Base-by-base conservation (phyloP, 2,329 filamentous ascomycete genomes). In the Balansia obtecta region DNA sequence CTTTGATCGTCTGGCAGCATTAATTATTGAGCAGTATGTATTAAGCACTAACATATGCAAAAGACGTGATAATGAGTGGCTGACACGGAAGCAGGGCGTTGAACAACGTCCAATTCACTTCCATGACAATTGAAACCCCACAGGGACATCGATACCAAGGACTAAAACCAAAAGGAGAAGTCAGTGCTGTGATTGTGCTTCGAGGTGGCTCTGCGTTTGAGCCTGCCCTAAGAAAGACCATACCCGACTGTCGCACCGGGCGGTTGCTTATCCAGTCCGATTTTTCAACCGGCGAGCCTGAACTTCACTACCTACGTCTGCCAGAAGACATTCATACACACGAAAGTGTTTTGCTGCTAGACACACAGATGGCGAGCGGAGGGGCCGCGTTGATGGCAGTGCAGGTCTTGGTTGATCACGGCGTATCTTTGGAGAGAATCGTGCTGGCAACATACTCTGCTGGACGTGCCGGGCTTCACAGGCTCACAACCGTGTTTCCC, bases 391-490 rank as follows among this genome's bases (percentile, higher is more conserved):
- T 98, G 52, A 98, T 98, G 93, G 89, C 93, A 1, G 90, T 97
- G 41, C 86, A 93, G 61, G 88, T 97, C n/a, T 72, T 98, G 49
- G 82, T 95, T 15, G 93, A 98, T 65, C 90, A 97, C 62, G 93
- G 93, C 11, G 90, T 97, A 7, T 71, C 80, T 6, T 83, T 93
- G 62, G 79, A 88, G 44, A 83, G 77, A 56, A 95, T 98, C 56
- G 87, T 96, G 34, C 84, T 97, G 64, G 90, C 95, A 39, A 95
- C 91, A 3, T 96, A 94, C 63, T 85, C 88, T 56, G 91, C 90
- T 3, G 91, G 91, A 9, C 82, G 82, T 56, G 80, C 87, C 58
- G 93, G 90, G 0, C 65, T 97, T 54, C 88, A 93, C 62, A 77
- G 93, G 55, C 70, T 98, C 59, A 86, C 88, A 54, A 88, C 84